Base-by-base conservation (phyloP, 164 flowering plant species). In the Magnolia kwangsiensis region DNA sequence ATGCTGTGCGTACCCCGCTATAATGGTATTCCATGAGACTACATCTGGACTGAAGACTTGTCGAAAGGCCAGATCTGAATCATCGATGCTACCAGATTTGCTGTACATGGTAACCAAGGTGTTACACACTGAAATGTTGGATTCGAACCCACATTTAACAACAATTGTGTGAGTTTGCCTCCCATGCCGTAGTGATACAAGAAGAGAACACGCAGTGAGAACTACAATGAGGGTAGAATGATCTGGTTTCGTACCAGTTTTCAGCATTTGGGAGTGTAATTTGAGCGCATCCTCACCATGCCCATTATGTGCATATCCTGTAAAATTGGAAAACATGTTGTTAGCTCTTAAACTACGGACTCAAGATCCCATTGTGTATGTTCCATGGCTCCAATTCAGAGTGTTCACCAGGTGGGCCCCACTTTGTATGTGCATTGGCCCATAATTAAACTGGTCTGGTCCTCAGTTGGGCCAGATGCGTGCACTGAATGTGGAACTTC, bases 11-110 rank as follows among this genome's bases (percentile, higher is more conserved):
- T 81, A 84, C 7, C 81, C 87, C 11, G 89, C 81, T 50, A 87
- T 85, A 24, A 89, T 79, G 69, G 89, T 77, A 77, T 87, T 89
- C 89, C 90, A 89, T 1, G 90, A 83, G 65, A 86, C 87, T 37
- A 86, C 64, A 69, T 82, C 84, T 19, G 84, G 87, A 16, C 18
- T 55, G 18, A 11, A 16, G 29, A 85, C 80, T 75, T 79, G 81
- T 59, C 69, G 21, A 64, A 88, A 87, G 67, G 81, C 84, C 27
- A 66, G 27, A 77, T 81, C 86, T 0, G 89, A 80, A 21, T 89
- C 87, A 76, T 69, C 51, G 55, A 88, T 66, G 69, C 83, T 50
- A 50, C 91, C 91, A 80, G 85, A 85, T 82, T 82, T 86, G 78
- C 84, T 81, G 77, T 87, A 88, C 91, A 88, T 85, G 55, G 83